Evolutionary conservation across 257 asterid genomes (phyloP), one percentile per base, ranked within the genome.

Genomic region (Voacanga thouarsii): DNA sequence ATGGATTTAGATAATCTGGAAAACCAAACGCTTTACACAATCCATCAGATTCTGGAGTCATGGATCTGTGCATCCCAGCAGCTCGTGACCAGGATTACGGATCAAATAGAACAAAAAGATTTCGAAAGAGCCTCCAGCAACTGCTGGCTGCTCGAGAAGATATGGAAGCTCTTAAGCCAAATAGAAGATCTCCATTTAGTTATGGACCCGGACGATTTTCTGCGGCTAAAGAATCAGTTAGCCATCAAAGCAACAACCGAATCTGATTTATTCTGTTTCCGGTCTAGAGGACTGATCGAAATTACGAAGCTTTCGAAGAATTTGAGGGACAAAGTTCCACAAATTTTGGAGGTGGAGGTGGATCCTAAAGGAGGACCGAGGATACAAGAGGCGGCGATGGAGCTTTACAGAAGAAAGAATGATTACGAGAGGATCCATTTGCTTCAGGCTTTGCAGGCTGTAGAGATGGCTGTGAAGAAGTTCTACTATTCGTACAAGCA

Each of bases 361-460:
- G 98, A 94, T 76, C 98, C 97, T 0, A 89, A 86, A 21, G 99
- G 99, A 1, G 97, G 97, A 1, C 97, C 97, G 71, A 86, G 99
- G 78, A 87, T 94, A 33, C 97, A 92, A 78, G 92, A 91, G 83
- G 95, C 97, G 44, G 92, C 97, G 79, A 91, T 94, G 99, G 89
- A 91, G 50, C 33, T 94, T 72, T 94, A 89, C 76, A 63, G 84
- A 76, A 81, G 68, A 16, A 91, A 85, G 83, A 83, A 77, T 18
- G 88, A 85, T 2, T 82, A 44, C 60, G 83, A 81, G 47, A 90
- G 88, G 78, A 89, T 94, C 73, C 96, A 91, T 74, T 80, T 94
- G 51, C 88, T 94, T 73, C 98, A 94, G 85, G 98, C 87, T 8
- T 79, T 94, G 88, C 98, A 94, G 79, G 97, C 96, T 50, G 94